Percentiles rank a stretch among this genome's conserved stretches.
Evolutionary conservation across 768 basidiomycete species (phyloP).

Genomic region (Mycena galopus): DNA sequence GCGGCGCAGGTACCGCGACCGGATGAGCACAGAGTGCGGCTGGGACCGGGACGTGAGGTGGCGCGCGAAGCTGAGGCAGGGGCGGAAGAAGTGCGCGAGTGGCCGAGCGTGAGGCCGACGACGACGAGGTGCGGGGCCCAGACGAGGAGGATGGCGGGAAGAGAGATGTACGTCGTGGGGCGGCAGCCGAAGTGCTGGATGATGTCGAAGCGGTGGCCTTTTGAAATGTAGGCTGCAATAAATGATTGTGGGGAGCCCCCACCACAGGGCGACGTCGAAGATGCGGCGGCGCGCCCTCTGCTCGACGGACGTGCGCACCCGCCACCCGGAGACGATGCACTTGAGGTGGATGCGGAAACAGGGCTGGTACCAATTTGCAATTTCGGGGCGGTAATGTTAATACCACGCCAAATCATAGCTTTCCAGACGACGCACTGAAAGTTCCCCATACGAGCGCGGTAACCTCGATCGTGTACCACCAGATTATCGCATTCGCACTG

Average conservation of each 20-base stretch:
- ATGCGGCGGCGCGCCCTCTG: constrained; percentile 49
- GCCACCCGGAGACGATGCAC: constrained; percentile 56
- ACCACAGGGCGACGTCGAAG: constrained; percentile 49
- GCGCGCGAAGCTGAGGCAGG: constrained; percentile 58
- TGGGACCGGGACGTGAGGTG: constrained; percentile 41
- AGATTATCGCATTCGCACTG: constrained; percentile 58
- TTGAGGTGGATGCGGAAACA: constrained; percentile 64
- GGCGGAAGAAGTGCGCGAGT: too few relatives aligned
- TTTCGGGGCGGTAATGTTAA: too few relatives aligned
- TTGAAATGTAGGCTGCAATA: constrained; percentile 61
- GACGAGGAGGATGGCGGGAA: constrained; percentile 53
- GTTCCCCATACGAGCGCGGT: constrained; percentile 57
- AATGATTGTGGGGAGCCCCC: constrained; percentile 59
- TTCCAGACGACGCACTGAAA: constrained; percentile 62
- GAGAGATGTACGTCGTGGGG: too few relatives aligned
- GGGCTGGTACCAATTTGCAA: too few relatives aligned
- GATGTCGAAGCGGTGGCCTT: constrained; percentile 65
- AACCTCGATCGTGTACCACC: constrained; percentile 48
- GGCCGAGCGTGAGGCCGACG: constrained; percentile 48
- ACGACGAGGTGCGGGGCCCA: constrained; percentile 55
- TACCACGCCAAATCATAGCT: constrained; percentile 55
- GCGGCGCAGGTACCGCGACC: constrained; percentile 33
- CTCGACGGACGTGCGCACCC: constrained; percentile 29
- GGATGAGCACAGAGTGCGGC: constrained; percentile 12
- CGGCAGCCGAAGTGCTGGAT: constrained; percentile 64